phyloP scores from a whole-genome alignment of 2,329 filamentous ascomycete genomes.

The Fusarium concolor region DNA sequence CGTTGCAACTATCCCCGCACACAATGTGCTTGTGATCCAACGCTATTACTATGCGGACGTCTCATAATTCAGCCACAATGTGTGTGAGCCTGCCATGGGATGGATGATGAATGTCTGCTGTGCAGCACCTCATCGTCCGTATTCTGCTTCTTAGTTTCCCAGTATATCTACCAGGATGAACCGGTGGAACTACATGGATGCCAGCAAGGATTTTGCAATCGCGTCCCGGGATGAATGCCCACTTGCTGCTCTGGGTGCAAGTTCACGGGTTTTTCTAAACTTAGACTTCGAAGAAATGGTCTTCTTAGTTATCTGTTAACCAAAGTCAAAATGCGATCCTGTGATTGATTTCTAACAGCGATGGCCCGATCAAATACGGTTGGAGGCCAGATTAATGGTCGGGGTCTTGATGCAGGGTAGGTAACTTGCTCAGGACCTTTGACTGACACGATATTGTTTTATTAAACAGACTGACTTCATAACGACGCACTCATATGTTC shows the following conservation, averaged over 20 bases:
- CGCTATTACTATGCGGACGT: conserved; percentile 69
- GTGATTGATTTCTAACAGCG: background rate
- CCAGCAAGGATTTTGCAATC: background rate
- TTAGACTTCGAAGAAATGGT: too few relatives aligned
- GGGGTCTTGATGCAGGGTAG: background rate
- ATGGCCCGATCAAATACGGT: background rate
- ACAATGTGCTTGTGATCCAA: conserved; percentile 63
- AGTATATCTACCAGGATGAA: background rate
- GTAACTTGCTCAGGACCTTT: background rate
- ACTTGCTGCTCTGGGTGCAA: background rate
- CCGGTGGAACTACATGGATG: background rate
- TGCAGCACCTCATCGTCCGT: background rate
- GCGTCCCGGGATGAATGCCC: background rate
- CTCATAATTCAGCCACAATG: conserved; percentile 66
- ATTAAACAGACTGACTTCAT: too few relatives aligned
- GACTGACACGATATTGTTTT: too few relatives aligned
- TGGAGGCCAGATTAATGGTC: too few relatives aligned
- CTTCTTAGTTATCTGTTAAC: too few relatives aligned
- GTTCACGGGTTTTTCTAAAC: too few relatives aligned
- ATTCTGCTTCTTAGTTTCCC: too few relatives aligned
- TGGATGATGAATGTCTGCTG: conserved; percentile 6
- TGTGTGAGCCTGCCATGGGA: conserved; percentile 58
- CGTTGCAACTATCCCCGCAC: conserved; percentile 56
- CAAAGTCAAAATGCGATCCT: too few relatives aligned
- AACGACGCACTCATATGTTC: too few relatives aligned